Percentiles rank a stretch among this genome's conserved stretches.
These are phyloP conservation scores for Paecilomyces fulvus DNA, from an alignment of 2,329 filamentous ascomycete genomes.

Conservation along the genomic window DNA sequence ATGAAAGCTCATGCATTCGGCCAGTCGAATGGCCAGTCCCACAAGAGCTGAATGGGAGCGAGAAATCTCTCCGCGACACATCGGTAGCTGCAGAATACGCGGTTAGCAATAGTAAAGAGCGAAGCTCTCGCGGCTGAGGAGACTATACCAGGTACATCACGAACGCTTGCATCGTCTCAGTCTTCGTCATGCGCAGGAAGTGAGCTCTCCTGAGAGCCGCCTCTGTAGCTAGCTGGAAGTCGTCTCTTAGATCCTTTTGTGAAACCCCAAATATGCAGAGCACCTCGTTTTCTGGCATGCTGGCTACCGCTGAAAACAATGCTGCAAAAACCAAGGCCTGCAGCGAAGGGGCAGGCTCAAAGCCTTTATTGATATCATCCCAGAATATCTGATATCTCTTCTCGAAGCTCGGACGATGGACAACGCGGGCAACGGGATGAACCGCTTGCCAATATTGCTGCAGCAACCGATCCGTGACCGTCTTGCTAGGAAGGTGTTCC, in stretches of 20 bases:
- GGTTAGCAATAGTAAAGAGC: neutral
- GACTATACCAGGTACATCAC: slow-evolving; percentile 60
- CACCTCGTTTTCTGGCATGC: slow-evolving; percentile 50
- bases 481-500: slow-evolving; percentile 52
- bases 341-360: slow-evolving; percentile 55
- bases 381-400: slow-evolving; percentile 58
- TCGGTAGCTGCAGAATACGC: slow-evolving; percentile 47
- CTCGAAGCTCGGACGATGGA: slow-evolving; percentile 61
- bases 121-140: neutral
- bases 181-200: slow-evolving; percentile 60
- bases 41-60: slow-evolving; percentile 64
- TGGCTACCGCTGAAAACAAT: slow-evolving; percentile 61
- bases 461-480: slow-evolving; percentile 53
- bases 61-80: slow-evolving; percentile 65
- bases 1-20: slow-evolving; percentile 70
- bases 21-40: slow-evolving; percentile 63
- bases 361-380: slow-evolving; percentile 49
- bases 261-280: slow-evolving; percentile 47
- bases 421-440: slow-evolving; percentile 58
- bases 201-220: slow-evolving; percentile 59
- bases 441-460: slow-evolving; percentile 60
- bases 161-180: slow-evolving; percentile 69
- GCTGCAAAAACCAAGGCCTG: slow-evolving; percentile 63
- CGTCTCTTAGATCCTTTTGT: slow-evolving; percentile 51
- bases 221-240: slow-evolving; percentile 59